Percentiles rank a stretch among this genome's conserved stretches.
phyloP scores from a whole-genome alignment of 208 protist genomes.

The Leishmania aethiopica region DNA sequence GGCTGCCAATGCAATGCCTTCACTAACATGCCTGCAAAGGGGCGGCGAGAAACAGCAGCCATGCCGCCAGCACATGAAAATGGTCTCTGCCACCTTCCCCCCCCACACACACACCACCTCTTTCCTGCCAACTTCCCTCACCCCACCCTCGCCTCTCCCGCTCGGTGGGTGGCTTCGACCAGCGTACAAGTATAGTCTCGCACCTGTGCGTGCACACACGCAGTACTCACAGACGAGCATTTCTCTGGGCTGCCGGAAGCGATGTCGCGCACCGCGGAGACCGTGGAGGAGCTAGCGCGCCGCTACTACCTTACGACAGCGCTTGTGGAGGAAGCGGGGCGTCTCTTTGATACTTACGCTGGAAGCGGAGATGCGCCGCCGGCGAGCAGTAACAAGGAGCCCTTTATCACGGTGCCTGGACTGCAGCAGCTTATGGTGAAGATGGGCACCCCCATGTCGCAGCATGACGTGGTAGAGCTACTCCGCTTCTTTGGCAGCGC shows the following conservation, averaged over 20 bases:
- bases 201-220: not conserved
- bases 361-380: not conserved
- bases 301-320: conserved; percentile 41
- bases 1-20: not conserved
- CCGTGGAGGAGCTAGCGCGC: conserved; percentile 31
- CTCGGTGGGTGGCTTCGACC: not conserved
- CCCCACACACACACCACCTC: too few relatives aligned
- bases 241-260: not conserved
- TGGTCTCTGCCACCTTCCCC: not conserved
- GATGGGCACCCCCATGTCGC: conserved; percentile 41
- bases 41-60: not conserved
- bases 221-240: not conserved
- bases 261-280: conserved; percentile 12
- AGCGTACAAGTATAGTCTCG: not conserved
- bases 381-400: conserved; percentile 2
- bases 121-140: not conserved
- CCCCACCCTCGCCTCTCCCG: not conserved
- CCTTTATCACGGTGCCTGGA: conserved; percentile 37
- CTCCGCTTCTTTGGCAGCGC: conserved; percentile 30
- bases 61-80: not conserved
- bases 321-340: conserved; percentile 38
- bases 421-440: conserved; percentile 56
- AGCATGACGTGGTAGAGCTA: conserved; percentile 58
- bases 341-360: conserved; percentile 41
- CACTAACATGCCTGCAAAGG: not conserved